Base-by-base conservation (phyloP, 2,329 filamentous ascomycete genomes). In the Pestalotiopsis sp. region DNA sequence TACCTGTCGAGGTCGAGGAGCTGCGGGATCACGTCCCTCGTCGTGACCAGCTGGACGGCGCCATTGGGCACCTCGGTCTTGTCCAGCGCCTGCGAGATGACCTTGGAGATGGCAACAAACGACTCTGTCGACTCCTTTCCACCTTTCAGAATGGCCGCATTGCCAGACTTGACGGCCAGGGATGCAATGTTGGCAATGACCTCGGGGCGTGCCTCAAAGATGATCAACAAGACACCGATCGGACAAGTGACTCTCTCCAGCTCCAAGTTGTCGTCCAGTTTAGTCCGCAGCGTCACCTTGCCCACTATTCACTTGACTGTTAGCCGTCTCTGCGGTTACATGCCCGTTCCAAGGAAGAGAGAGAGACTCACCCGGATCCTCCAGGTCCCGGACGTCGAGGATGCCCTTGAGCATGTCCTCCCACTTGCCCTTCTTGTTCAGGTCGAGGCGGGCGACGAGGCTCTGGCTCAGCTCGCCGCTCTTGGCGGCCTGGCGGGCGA, bases 151-250 rank as follows among this genome's bases (percentile, higher is more conserved):
- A 99, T 98, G 65, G 95, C 96, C 45, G 96, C 93, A 80, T 99
- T 99, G 75, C 94, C 96, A 13, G 95, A 98, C 80, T 99, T 99
- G 81, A 99, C 93, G 49, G 96, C 95, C 27, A 99, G 86, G 3
- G 95, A 93, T 71, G 96, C 94, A 77, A 99, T 98, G 81, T 99
- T 99, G 77, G 95, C 96, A 77, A 99, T 98, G 72, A 99, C 96
- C 82, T 99, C 96, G 6, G 96, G 96, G 7, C 96, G 92, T 45
- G 96, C 96, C 83, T 99, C 96, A 78, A 99, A 99, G 77, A 99
- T 98, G 82, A 99, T 96, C 73, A 99, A 88, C 57, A 99, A 88
- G n/a, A 98, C 95, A 69, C 96, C 96, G 74, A 99, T 98, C 5
- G 96, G 96, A 78, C 94, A 97, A 56, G 93, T 94, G 61, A 97